A percentile compares a stretch with the other conserved stretches of the same genome.
phyloP scores from a whole-genome alignment of 768 basidiomycete species.

The Neoboletus subvelutipes region DNA sequence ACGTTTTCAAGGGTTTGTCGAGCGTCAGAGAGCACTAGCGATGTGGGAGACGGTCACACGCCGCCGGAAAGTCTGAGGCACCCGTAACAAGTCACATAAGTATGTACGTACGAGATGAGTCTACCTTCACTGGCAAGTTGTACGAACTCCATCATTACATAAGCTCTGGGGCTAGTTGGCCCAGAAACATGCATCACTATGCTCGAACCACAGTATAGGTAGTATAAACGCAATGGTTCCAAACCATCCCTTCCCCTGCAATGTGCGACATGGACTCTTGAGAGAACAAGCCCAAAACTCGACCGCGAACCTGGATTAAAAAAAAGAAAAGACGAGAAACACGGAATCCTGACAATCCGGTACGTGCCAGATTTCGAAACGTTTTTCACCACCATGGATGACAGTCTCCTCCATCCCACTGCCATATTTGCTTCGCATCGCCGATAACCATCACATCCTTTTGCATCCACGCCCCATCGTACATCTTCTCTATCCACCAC shows the following conservation, averaged over 20 bases:
- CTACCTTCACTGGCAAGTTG: too few species aligned
- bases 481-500: slow-evolving; percentile 43
- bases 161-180: background rate
- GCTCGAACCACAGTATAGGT: background rate
- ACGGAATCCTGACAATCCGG: background rate
- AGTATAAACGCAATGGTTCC: background rate
- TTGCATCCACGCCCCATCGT: slow-evolving; percentile 40
- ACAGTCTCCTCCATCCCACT: slow-evolving; percentile 27
- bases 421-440: slow-evolving; percentile 19
- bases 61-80: too few species aligned
- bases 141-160: background rate
- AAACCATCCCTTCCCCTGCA: background rate
- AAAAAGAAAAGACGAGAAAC: background rate
- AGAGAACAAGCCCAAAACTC: too few species aligned
- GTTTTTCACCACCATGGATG: slow-evolving; percentile 11
- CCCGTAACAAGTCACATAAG: too few species aligned
- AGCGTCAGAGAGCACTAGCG: background rate
- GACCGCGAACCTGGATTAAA: background rate
- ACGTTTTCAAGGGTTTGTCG: background rate
- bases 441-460: slow-evolving; percentile 39
- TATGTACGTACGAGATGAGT: too few species aligned
- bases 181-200: background rate
- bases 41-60: background rate
- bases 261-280: background rate
- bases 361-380: background rate